These are phyloP conservation scores for Colletotrichum sp. DNA, from an alignment of 2,329 filamentous ascomycete genomes.

Conservation along the genomic window DNA sequence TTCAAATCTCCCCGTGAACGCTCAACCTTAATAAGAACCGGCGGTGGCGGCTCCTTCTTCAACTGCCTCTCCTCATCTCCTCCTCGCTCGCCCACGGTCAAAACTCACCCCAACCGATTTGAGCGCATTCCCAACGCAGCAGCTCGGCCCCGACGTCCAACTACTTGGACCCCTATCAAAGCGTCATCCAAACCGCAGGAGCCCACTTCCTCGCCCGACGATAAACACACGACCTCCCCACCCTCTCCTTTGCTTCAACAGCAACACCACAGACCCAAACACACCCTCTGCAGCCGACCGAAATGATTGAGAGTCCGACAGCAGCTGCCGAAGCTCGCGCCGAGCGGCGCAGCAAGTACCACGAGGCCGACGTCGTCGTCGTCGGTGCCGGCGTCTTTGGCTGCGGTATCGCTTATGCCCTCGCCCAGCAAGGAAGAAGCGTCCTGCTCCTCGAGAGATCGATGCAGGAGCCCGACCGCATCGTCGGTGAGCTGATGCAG, in stretches of 20 bases:
- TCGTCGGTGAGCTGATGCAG: conserved; percentile 94
- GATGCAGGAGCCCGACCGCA: conserved; percentile 91
- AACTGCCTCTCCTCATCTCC: background rate
- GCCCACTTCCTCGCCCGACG: background rate
- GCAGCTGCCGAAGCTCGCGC: conserved; percentile 43
- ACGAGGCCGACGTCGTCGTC: conserved; percentile 83
- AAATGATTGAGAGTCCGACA: conserved; percentile 35
- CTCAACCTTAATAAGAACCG: background rate
- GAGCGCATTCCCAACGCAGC: conserved; percentile 4
- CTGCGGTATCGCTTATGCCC: conserved; percentile 81
- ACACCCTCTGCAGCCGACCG: background rate
- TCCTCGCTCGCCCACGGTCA: background rate
- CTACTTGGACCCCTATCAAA: background rate
- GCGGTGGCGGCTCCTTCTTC: background rate
- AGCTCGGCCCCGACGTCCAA: background rate
- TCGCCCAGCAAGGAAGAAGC: conserved; percentile 88
- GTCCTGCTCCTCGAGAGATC: conserved; percentile 89
- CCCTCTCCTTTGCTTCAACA: conserved; percentile 1
- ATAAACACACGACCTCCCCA: background rate
- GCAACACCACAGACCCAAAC: background rate
- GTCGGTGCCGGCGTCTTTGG: conserved; percentile 92
- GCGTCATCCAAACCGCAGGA: background rate
- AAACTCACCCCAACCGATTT: background rate
- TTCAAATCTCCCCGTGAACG: background rate
- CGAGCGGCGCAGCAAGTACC: conserved; percentile 56